Evolutionary conservation across 1,284 basidiomycete genomes (phyloP).

Genomic region (Irpex sp.): DNA sequence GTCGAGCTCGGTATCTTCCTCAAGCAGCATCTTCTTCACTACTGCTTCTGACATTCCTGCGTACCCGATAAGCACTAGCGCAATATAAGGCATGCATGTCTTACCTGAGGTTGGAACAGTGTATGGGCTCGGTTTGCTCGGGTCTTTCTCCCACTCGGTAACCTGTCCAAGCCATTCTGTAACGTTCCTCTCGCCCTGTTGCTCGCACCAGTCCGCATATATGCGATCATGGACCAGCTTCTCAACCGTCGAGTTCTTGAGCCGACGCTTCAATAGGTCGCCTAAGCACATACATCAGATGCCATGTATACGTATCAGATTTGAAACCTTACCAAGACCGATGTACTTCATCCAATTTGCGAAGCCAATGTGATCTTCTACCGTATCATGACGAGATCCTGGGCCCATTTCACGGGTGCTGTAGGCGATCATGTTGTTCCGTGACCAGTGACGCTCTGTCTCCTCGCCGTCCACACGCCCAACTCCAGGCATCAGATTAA

Average conservation of each 20-base stretch:
- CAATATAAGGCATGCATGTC: neutral
- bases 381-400: constrained; percentile 11
- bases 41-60: constrained; percentile 1
- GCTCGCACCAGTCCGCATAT: neutral
- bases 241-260: neutral
- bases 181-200: too few species aligned
- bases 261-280: neutral
- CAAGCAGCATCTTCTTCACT: neutral
- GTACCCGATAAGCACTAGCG: neutral
- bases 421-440: constrained; percentile 7
- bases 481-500: constrained; percentile 15
- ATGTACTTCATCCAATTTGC: constrained; percentile 8
- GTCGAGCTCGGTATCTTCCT: neutral
- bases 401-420: constrained; percentile 18
- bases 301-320: constrained; percentile 13
- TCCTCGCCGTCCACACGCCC: constrained; percentile 20
- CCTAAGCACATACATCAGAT: neutral
- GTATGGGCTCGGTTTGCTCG: neutral
- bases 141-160: neutral
- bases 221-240: neutral
- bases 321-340: constrained; percentile 5
- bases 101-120: neutral
- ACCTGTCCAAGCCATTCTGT: neutral
- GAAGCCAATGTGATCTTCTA: constrained; percentile 13
- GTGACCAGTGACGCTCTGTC: constrained; percentile 19